Percentiles rank a stretch among this genome's conserved stretches.
Evolutionary conservation across 768 basidiomycete genomes (phyloP).

Genomic region (Rhodotorula taiwanensis): DNA sequence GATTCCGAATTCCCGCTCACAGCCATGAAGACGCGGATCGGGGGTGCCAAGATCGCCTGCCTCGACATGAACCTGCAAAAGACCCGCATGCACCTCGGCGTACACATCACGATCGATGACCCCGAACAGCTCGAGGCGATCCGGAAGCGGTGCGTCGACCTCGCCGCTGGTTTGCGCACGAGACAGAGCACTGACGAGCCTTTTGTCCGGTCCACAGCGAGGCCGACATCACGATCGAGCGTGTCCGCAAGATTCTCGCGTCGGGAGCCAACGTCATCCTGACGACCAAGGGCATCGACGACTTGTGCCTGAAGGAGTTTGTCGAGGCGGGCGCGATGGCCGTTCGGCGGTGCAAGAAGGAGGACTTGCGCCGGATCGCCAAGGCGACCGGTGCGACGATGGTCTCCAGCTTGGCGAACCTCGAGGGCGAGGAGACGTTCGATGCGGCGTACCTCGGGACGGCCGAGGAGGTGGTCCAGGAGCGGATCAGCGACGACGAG

Average conservation of each 20-base stretch:
- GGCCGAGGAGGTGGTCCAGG: constrained; percentile 93
- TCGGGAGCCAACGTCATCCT: constrained; percentile 94
- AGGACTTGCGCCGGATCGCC: constrained; percentile 92
- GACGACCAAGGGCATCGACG: constrained; percentile 98
- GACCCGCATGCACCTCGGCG: constrained; percentile 91
- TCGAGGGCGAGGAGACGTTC: constrained; percentile 96
- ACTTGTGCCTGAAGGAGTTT: constrained; percentile 95
- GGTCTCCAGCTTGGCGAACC: constrained; percentile 83
- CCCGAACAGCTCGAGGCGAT: constrained; percentile 95
- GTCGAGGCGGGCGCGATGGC: constrained; percentile 99
- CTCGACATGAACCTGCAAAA: constrained; percentile 97
- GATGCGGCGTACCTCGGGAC: constrained; percentile 82
- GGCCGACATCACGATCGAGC: constrained; percentile 88
- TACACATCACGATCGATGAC: constrained; percentile 94
- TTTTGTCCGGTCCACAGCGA: constrained; percentile 54
- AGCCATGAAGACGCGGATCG: constrained; percentile 97
- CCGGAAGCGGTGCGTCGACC: constrained; percentile 63
- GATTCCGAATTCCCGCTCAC: too few species aligned
- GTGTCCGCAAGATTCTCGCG: constrained; percentile 89
- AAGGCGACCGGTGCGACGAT: constrained; percentile 93
- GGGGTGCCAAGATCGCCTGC: constrained; percentile 93
- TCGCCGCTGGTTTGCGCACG: too few species aligned
- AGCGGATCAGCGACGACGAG: constrained; percentile 97
- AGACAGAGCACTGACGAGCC: background rate
- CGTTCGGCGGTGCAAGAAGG: constrained; percentile 92